These are phyloP conservation scores for Scutellaria galericulata DNA, from an alignment of 257 asterid genomes.

Conservation along the genomic window DNA sequence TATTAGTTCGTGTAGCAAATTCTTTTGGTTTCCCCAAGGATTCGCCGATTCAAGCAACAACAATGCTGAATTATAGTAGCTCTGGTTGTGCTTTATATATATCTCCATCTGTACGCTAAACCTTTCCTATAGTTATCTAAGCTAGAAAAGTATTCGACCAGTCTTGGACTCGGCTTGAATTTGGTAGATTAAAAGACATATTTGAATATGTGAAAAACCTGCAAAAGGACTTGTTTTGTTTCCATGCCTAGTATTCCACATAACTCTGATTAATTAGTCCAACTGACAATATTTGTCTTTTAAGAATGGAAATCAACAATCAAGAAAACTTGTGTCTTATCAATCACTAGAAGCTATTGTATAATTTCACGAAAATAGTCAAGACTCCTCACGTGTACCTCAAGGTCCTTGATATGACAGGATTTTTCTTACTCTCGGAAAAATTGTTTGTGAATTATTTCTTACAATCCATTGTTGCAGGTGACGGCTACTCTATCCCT, in stretches of 20 bases:
- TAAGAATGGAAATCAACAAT: background rate
- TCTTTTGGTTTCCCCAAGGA: no score
- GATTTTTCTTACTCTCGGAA: background rate
- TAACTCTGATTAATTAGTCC: background rate
- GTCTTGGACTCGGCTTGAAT: no score
- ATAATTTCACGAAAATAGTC: background rate
- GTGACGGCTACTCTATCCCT: constrained; percentile 84
- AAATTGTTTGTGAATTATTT: background rate
- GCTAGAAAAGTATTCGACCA: no score
- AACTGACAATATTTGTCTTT: background rate
- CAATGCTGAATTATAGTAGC: no score
- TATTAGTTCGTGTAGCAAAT: no score
- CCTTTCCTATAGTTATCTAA: no score
- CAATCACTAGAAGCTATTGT: background rate
- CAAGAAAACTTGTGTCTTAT: background rate
- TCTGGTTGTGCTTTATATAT: no score
- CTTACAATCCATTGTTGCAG: constrained; percentile 45
- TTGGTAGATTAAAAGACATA: no score
- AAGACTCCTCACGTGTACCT: background rate
- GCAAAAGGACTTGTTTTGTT: background rate
- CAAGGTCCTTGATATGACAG: background rate
- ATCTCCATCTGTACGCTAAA: no score
- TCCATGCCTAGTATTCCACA: background rate
- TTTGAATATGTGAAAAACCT: no score
- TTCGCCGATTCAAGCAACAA: no score